Conservation (phyloP, 169 alveolate genomes). For the Toxoplasma gondii region DNA sequence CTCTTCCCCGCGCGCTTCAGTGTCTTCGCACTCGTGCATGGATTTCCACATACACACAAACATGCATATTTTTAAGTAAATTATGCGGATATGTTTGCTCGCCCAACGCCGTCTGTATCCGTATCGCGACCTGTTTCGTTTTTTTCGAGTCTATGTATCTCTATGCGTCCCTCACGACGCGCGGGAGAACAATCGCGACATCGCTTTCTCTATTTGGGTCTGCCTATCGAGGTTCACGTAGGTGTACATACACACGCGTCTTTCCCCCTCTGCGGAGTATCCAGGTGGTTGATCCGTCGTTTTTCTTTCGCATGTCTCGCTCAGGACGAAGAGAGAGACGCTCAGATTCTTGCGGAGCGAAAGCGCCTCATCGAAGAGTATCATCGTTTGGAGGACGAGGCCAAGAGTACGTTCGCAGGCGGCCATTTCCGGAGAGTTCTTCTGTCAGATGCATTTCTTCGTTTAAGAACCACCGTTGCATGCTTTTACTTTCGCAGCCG, state of each 20-base stretch:
- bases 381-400: conserved; percentile 27
- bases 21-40: too few relatives aligned
- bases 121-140: too few relatives aligned
- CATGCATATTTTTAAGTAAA: too few relatives aligned
- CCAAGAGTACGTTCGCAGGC: conserved; percentile 22
- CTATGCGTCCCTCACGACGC: too few relatives aligned
- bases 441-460: not conserved
- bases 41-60: too few relatives aligned
- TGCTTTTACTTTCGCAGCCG: not conserved
- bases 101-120: too few relatives aligned
- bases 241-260: not conserved
- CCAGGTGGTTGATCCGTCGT: not conserved
- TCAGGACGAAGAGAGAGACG: conserved; percentile 65
- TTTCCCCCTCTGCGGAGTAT: not conserved
- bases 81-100: too few relatives aligned
- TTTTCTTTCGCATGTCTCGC: not conserved
- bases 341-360: conserved; percentile 5
- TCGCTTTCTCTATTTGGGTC: too few relatives aligned
- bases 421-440: not conserved
- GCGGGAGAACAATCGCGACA: too few relatives aligned
- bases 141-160: too few relatives aligned
- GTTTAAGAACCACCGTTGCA: not conserved
- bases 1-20: too few relatives aligned
- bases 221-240: too few relatives aligned
- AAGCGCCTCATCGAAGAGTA: conserved; percentile 53